A percentile compares a stretch with the other conserved stretches of the same genome.
phyloP scores from a whole-genome alignment of 352 stramenopile genomes.

The Phytophthora boehmeriae region DNA sequence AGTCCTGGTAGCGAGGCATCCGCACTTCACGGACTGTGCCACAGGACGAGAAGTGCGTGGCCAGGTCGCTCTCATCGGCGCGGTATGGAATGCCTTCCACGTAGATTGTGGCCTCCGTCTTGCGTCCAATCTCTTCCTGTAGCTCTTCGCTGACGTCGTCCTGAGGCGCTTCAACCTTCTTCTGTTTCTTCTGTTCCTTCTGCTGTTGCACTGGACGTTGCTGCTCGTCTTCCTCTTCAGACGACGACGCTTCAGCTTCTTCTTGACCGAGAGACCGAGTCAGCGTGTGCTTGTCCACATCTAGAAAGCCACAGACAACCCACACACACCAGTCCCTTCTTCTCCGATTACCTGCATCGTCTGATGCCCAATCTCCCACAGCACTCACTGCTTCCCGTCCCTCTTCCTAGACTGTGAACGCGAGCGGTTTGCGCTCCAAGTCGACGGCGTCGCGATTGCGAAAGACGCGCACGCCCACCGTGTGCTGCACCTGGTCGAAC shows the following conservation, averaged over 20 bases:
- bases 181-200: constrained; percentile 33
- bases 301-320: neutral
- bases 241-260: too few species aligned
- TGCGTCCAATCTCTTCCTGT: constrained; percentile 68
- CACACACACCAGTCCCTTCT: neutral
- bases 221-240: constrained; percentile 40
- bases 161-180: constrained; percentile 10
- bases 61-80: constrained; percentile 89
- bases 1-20: constrained; percentile 94
- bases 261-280: neutral
- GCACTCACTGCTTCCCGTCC: neutral
- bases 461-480: constrained; percentile 82
- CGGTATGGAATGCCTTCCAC: constrained; percentile 96
- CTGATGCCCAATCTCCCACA: neutral
- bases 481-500: constrained; percentile 90
- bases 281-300: neutral
- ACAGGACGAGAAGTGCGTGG: constrained; percentile 89
- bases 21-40: constrained; percentile 92
- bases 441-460: constrained; percentile 68
- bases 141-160: constrained; percentile 42
- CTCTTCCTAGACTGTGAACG: constrained; percentile 72
- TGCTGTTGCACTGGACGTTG: constrained; percentile 69
- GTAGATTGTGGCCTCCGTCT: constrained; percentile 91
- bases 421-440: constrained; percentile 49
- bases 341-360: neutral